Percentiles rank a stretch among this genome's conserved stretches.
Evolutionary conservation across 306 rosid genomes (phyloP).

Genomic region (Nissolia schottii): DNA sequence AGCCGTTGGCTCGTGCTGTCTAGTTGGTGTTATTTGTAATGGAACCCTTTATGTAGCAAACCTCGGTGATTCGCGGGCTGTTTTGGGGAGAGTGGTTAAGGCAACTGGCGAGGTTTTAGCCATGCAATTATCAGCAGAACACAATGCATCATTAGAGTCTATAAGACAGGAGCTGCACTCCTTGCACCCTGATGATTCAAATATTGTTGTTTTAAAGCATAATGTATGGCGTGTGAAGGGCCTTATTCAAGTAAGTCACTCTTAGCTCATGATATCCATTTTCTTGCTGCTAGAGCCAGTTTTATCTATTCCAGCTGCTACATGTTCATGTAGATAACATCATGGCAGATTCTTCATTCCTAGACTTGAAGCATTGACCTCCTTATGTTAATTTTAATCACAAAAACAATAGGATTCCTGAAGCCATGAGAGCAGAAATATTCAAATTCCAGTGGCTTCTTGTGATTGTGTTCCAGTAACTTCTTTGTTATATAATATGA

Average conservation of each 20-base stretch:
- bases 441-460: background rate
- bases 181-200: constrained; percentile 80
- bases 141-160: constrained; percentile 72
- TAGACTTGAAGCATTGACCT: background rate
- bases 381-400: background rate
- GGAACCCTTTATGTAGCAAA: constrained; percentile 77
- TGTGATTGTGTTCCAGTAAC: background rate
- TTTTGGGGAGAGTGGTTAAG: constrained; percentile 71
- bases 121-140: constrained; percentile 69
- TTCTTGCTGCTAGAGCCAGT: background rate
- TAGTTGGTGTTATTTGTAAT: constrained; percentile 69
- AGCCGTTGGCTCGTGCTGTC: constrained; percentile 94
- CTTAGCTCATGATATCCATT: background rate
- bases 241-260: constrained; percentile 60
- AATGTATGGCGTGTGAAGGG: constrained; percentile 95
- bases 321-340: background rate
- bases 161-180: constrained; percentile 81
- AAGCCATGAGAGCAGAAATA: background rate
- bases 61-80: constrained; percentile 89
- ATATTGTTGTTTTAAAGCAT: constrained; percentile 81
- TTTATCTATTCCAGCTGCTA: background rate
- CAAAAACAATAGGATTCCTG: background rate
- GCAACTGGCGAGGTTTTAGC: constrained; percentile 84
- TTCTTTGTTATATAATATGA: background rate
- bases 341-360: background rate